A percentile compares a stretch with the other conserved stretches of the same genome.
These are phyloP conservation scores for Xerocomellus chrysenteron DNA, from an alignment of 768 basidiomycete species.

Conservation along the genomic window DNA sequence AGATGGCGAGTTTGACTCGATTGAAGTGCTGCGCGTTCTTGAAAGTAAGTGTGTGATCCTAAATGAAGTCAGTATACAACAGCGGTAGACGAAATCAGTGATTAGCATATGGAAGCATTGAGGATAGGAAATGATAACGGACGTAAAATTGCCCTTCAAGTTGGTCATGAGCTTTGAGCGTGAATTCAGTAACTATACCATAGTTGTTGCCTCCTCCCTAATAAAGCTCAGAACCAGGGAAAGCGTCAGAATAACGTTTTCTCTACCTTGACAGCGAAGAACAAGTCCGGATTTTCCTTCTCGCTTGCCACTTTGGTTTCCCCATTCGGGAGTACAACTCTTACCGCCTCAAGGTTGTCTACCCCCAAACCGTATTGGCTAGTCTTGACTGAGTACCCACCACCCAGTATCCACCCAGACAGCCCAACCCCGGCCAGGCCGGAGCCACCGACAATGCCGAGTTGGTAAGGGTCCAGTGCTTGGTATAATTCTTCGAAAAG, in stretches of 20 bases:
- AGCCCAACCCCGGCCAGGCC: constrained; percentile 29
- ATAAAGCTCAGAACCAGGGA: neutral
- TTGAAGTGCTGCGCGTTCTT: neutral
- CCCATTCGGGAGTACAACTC: constrained; percentile 34
- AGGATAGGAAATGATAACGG: neutral
- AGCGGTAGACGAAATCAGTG: neutral
- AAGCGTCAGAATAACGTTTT: neutral
- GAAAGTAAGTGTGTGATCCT: constrained; percentile 4
- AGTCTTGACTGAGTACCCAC: constrained; percentile 36
- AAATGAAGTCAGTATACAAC: neutral
- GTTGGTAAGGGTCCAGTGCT: constrained; percentile 1
- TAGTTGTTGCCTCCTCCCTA: constrained; percentile 31
- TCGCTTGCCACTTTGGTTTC: neutral
- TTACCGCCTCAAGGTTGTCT: constrained; percentile 32
- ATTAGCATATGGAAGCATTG: neutral
- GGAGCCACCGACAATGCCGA: constrained; percentile 27
- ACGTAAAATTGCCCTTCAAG: neutral
- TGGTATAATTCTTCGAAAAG: constrained; percentile 32
- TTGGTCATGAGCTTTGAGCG: constrained; percentile 18
- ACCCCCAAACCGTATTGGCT: constrained; percentile 35
- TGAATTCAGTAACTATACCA: constrained; percentile 28
- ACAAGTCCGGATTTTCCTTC: neutral
- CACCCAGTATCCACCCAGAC: constrained; percentile 34
- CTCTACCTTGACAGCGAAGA: constrained; percentile 7
- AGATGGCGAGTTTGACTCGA: constrained; percentile 9